A percentile compares a stretch with the other conserved stretches of the same genome.
Evolutionary conservation across 2,329 filamentous ascomycete species (phyloP).

Genomic region (Chrysosporium keratinophilum): DNA sequence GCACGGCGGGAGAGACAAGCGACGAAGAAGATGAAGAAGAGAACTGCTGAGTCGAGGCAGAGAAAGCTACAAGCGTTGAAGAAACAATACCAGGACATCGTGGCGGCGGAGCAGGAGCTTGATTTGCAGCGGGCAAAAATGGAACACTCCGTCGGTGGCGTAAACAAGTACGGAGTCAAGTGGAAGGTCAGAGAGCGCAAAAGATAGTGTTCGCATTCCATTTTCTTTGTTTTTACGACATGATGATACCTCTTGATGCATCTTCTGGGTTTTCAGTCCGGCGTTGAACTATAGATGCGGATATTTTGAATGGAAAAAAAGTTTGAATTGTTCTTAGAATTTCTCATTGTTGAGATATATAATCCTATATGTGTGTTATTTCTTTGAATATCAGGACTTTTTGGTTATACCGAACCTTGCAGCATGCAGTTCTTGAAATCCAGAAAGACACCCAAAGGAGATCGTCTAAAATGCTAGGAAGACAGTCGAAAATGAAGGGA

Average conservation of each 20-base stretch:
- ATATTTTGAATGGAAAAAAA: neutral
- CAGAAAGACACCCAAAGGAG: too few relatives aligned
- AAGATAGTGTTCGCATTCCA: conserved; percentile 30
- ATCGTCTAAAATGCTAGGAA: too few relatives aligned
- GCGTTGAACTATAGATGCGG: conserved; percentile 1
- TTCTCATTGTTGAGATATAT: too few relatives aligned
- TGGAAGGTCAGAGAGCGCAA: conserved; percentile 56
- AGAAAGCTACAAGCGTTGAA: conserved; percentile 44
- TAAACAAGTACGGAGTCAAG: conserved; percentile 54
- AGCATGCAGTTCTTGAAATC: too few relatives aligned
- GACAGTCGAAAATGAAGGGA: neutral
- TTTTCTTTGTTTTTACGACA: conserved; percentile 2
- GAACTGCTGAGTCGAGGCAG: conserved; percentile 39
- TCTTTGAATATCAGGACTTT: too few relatives aligned
- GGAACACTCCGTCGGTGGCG: conserved; percentile 49
- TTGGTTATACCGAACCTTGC: too few relatives aligned
- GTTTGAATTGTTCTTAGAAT: neutral
- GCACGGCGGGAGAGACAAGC: conserved; percentile 30
- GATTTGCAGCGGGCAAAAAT: conserved; percentile 53
- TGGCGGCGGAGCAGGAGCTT: conserved; percentile 46
- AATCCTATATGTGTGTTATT: too few relatives aligned
- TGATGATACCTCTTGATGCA: conserved; percentile 4
- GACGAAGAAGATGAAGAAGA: conserved; percentile 39
- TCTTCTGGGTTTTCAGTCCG: neutral
- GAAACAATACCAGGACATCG: conserved; percentile 46